A percentile compares a stretch with the other conserved stretches of the same genome.
These are phyloP conservation scores for Globisporangium barbulae DNA, from an alignment of 352 stramenopile genomes.

Conservation along the genomic window DNA sequence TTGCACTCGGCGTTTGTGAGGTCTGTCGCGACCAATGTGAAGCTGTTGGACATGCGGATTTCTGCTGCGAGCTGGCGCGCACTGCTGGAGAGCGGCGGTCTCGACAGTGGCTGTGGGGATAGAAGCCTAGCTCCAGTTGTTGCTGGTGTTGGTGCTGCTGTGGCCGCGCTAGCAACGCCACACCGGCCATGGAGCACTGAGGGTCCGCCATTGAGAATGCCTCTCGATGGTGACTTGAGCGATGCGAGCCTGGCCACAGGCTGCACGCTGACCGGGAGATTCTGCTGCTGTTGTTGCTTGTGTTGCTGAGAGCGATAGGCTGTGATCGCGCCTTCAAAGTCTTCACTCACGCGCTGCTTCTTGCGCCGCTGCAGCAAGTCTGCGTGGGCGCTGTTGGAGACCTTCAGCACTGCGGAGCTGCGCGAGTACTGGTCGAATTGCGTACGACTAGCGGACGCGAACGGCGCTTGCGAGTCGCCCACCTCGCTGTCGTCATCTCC, in stretches of 20 bases:
- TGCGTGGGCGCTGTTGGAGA: background rate
- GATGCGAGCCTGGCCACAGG: conserved; percentile 1
- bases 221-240: conserved; percentile 2
- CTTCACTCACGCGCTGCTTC: conserved; percentile 38
- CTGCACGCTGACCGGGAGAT: background rate
- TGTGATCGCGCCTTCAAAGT: conserved; percentile 48
- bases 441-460: background rate
- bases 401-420: background rate
- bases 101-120: background rate
- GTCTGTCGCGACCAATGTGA: conserved; percentile 66
- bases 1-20: conserved; percentile 52
- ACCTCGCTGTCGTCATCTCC: conserved; percentile 33
- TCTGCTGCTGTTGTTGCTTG: background rate
- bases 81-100: conserved; percentile 14
- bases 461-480: conserved; percentile 18
- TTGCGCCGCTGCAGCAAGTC: conserved; percentile 2
- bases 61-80: conserved; percentile 8
- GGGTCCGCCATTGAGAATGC: conserved; percentile 15
- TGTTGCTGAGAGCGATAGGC: conserved; percentile 36
- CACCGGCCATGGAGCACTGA: background rate
- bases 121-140: background rate
- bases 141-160: conserved; percentile 1
- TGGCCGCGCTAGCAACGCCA: background rate
- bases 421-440: conserved; percentile 8
- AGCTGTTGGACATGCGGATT: conserved; percentile 17